Conservation (phyloP, 306 rosid species). For the Fagus crenata region DNA sequence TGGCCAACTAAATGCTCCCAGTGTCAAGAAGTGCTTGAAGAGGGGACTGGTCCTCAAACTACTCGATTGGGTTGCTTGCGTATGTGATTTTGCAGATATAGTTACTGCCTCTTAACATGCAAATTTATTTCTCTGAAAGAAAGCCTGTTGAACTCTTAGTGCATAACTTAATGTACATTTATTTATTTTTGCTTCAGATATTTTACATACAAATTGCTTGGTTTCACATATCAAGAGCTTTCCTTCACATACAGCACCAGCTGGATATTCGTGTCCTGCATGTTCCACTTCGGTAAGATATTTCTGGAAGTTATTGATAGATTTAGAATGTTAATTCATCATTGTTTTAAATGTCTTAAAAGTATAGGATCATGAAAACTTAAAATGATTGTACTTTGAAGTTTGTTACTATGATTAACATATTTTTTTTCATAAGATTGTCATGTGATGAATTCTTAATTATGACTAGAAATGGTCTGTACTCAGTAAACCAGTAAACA, state of each 20-base stretch:
- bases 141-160: slow-evolving; percentile 22
- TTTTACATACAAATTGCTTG: slow-evolving; percentile 88
- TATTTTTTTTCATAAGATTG: background rate
- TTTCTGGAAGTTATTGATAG: slow-evolving; percentile 14
- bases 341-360: background rate
- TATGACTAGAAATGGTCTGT: background rate
- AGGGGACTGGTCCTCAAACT: slow-evolving; percentile 63
- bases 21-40: slow-evolving; percentile 72
- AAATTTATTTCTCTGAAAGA: slow-evolving; percentile 17
- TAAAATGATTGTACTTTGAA: background rate
- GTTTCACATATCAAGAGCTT: slow-evolving; percentile 88
- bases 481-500: background rate
- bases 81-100: slow-evolving; percentile 52
- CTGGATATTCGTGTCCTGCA: slow-evolving; percentile 92
- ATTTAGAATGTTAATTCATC: background rate
- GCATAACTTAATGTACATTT: slow-evolving; percentile 27
- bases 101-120: slow-evolving; percentile 14
- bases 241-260: slow-evolving; percentile 93
- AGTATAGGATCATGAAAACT: background rate
- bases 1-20: slow-evolving; percentile 96
- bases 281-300: slow-evolving; percentile 81
- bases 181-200: slow-evolving; percentile 53
- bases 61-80: slow-evolving; percentile 98
- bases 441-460: background rate
- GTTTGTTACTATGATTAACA: background rate